Conservation (phyloP, 2,329 filamentous ascomycete species). For the Penicillium sp. region DNA sequence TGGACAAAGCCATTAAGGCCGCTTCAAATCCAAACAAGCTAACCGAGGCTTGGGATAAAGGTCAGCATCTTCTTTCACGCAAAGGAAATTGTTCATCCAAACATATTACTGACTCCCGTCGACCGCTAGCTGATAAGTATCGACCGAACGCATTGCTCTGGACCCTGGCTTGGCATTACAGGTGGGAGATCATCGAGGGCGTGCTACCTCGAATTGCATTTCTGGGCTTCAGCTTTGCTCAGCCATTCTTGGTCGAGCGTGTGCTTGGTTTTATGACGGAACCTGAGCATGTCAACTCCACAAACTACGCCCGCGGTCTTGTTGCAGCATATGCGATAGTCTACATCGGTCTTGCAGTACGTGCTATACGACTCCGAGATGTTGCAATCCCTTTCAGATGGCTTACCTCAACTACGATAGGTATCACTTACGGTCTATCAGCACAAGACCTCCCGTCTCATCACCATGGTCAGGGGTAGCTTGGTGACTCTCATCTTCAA, state of each 20-base stretch:
- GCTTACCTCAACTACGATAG: slow-evolving; percentile 11
- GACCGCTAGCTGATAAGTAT: slow-evolving; percentile 15
- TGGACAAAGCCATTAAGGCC: slow-evolving; percentile 35
- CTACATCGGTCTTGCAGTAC: slow-evolving; percentile 42
- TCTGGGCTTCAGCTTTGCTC: slow-evolving; percentile 47
- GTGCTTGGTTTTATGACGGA: slow-evolving; percentile 22
- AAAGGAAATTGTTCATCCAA: too few relatives aligned
- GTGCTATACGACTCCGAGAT: slow-evolving; percentile 4
- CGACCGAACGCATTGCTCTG: slow-evolving; percentile 20
- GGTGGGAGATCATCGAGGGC: slow-evolving; percentile 18
- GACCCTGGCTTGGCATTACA: slow-evolving; percentile 20
- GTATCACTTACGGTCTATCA: slow-evolving; percentile 34
- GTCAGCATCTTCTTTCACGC: slow-evolving; percentile 11
- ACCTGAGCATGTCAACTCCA: slow-evolving; percentile 20
- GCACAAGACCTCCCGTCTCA: slow-evolving; percentile 38
- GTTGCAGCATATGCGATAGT: slow-evolving; percentile 41
- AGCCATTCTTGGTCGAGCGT: slow-evolving; percentile 47
- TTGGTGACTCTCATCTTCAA: slow-evolving; percentile 51
- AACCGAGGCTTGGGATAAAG: slow-evolving; percentile 32
- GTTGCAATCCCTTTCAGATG: background rate
- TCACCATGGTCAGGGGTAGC: slow-evolving; percentile 42
- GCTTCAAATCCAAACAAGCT: slow-evolving; percentile 35
- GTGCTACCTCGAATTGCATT: slow-evolving; percentile 43
- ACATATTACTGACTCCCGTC: background rate
- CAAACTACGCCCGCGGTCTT: slow-evolving; percentile 37